Percentiles rank a stretch among this genome's conserved stretches.
These are phyloP conservation scores for Linum tenue DNA, from an alignment of 345 rosid species.

Conservation along the genomic window DNA sequence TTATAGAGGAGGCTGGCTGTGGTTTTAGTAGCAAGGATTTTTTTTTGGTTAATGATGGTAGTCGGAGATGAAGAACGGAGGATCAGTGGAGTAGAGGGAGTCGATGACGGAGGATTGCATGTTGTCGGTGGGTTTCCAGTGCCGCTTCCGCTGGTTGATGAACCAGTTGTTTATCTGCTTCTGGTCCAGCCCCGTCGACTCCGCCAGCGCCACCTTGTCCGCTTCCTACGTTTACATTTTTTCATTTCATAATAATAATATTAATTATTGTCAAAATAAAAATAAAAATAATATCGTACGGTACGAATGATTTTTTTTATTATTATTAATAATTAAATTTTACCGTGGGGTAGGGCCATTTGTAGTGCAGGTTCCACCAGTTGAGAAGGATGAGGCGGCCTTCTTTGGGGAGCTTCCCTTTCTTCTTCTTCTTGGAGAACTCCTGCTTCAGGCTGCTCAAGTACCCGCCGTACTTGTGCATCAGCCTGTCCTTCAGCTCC, in stretches of 20 bases:
- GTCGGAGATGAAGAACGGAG: background rate
- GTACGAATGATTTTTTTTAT: background rate
- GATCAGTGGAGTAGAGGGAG: conserved; percentile 17
- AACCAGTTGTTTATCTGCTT: conserved; percentile 62
- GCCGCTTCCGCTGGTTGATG: conserved; percentile 54
- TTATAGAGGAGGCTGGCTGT: too few species aligned
- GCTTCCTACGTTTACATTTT: too few species aligned
- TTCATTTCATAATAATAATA: too few species aligned
- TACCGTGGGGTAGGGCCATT: conserved; percentile 63
- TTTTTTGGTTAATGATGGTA: background rate
- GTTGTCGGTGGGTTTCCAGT: conserved; percentile 50
- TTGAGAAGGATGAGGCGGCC: conserved; percentile 36
- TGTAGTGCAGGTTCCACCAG: conserved; percentile 49
- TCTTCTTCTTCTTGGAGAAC: conserved; percentile 48
- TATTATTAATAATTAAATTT: too few species aligned
- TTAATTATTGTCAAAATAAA: background rate
- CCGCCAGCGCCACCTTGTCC: conserved; percentile 41
- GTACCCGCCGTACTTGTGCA: conserved; percentile 36
- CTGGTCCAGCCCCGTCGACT: conserved; percentile 45
- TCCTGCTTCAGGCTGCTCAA: conserved; percentile 37
- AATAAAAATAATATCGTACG: background rate
- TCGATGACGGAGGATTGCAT: conserved; percentile 42
- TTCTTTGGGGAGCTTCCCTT: conserved; percentile 45
- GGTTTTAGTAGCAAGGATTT: too few species aligned
- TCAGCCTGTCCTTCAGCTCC: conserved; percentile 36